Conservation (phyloP, 2,329 filamentous ascomycete genomes). For the Exophiala dermatitidis region DNA sequence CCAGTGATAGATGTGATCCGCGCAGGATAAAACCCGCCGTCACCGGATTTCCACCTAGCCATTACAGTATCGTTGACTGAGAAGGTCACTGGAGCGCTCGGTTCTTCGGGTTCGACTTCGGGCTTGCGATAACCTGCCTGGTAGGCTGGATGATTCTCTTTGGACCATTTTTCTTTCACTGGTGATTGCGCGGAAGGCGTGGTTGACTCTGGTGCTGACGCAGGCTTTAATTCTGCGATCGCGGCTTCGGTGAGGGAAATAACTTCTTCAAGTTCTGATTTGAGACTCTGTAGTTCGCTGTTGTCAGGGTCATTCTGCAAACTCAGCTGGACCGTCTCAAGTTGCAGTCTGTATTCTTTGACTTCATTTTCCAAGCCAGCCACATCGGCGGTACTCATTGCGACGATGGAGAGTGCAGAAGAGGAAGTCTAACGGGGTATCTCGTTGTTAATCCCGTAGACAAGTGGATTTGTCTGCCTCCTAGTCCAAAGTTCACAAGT, state of each 20-base stretch:
- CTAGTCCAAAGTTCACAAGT: too few relatives aligned
- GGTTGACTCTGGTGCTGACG: conserved; percentile 36
- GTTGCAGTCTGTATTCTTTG: conserved; percentile 59
- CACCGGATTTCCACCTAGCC: conserved; percentile 84
- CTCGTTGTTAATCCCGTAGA: not conserved
- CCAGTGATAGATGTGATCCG: conserved; percentile 91
- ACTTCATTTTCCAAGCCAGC: conserved; percentile 44
- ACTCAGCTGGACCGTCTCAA: conserved; percentile 68
- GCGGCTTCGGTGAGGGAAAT: conserved; percentile 71
- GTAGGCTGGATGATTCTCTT: conserved; percentile 72
- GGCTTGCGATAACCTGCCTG: conserved; percentile 52
- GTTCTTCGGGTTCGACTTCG: conserved; percentile 44
- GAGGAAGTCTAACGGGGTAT: not conserved
- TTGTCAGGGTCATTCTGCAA: conserved; percentile 76
- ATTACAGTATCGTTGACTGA: conserved; percentile 83
- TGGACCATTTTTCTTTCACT: conserved; percentile 67
- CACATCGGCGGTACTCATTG: conserved; percentile 29
- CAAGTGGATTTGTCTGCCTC: too few relatives aligned
- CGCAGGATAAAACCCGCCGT: conserved; percentile 84
- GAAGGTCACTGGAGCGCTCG: conserved; percentile 49
- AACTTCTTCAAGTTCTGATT: conserved; percentile 72
- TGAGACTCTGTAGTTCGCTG: conserved; percentile 66
- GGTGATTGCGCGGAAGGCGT: conserved; percentile 45
- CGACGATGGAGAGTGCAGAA: conserved; percentile 4
- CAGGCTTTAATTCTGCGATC: conserved; percentile 70